Conservation (phyloP, 2,329 filamentous ascomycete species). For the Aureobasidium subglaciale region DNA sequence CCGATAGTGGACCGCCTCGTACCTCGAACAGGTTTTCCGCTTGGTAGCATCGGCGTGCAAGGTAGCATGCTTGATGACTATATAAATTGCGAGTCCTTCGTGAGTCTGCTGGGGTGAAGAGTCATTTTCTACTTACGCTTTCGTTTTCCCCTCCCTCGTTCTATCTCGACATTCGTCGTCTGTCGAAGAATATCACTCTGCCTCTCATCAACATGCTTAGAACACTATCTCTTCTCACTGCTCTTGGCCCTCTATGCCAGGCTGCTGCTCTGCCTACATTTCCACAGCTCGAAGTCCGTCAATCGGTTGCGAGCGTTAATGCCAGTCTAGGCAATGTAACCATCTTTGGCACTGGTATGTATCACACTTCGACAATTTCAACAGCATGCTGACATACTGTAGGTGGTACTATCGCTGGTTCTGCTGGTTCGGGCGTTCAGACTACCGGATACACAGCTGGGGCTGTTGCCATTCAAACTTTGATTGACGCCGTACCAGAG, state of each 20-base stretch:
- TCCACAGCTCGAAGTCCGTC: neutral
- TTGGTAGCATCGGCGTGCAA: neutral
- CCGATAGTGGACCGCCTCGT: slow-evolving; percentile 1
- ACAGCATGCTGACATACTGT: neutral
- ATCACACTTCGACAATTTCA: neutral
- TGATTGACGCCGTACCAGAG: slow-evolving; percentile 51
- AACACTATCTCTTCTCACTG: neutral
- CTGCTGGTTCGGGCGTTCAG: slow-evolving; percentile 41
- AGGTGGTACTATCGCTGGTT: slow-evolving; percentile 54
- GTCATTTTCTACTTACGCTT: neutral
- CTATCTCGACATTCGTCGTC: neutral
- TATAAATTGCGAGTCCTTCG: neutral
- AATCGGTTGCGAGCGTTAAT: slow-evolving; percentile 27
- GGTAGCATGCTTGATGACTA: neutral
- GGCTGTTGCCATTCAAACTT: slow-evolving; percentile 40
- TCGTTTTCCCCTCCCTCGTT: neutral
- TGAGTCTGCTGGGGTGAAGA: neutral
- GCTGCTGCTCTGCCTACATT: neutral
- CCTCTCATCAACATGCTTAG: neutral
- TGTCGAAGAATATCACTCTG: neutral
- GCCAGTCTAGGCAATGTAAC: slow-evolving; percentile 49
- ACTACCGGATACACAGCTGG: slow-evolving; percentile 50
- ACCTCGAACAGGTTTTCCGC: neutral
- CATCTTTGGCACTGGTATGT: slow-evolving; percentile 42
- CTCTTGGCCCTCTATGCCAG: neutral